These are phyloP conservation scores for Cucurbita argyrosperma DNA, from an alignment of 306 rosid species.

Conservation along the genomic window DNA sequence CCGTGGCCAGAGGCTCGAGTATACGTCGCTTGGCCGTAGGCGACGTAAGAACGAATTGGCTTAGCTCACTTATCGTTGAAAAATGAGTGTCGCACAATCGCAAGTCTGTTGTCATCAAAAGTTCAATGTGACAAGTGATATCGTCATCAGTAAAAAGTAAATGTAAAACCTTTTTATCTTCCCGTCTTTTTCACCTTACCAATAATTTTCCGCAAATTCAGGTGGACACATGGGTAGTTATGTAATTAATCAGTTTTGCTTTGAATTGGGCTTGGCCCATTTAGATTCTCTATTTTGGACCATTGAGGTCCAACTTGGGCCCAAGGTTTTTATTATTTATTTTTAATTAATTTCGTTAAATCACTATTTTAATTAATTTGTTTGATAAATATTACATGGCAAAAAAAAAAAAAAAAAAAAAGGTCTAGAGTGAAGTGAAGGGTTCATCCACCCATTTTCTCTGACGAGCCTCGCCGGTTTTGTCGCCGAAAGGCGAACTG, in stretches of 20 bases:
- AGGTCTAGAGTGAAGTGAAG: conserved; percentile 19
- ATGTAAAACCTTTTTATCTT: background rate
- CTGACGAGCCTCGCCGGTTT: background rate
- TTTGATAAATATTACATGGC: background rate
- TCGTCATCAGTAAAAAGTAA: background rate
- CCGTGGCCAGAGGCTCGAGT: no score
- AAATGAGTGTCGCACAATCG: no score
- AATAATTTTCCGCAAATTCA: background rate
- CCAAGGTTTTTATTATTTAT: background rate
- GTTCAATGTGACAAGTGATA: no score
- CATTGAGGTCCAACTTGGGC: background rate
- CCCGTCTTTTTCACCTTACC: background rate
- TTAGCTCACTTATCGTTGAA: no score
- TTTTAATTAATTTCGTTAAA: background rate
- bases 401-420: background rate
- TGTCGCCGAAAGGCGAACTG: background rate
- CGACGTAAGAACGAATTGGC: no score
- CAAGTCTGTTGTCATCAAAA: no score
- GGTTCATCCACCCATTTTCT: conserved; percentile 31
- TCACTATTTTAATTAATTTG: no score
- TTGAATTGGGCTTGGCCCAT: background rate
- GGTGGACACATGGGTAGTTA: background rate
- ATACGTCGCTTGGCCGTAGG: no score
- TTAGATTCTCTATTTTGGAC: background rate
- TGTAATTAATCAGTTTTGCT: background rate